A percentile compares a stretch with the other conserved stretches of the same genome.
Conservation (phyloP, 805 yeast genomes). For the Yarrowia hollandica region DNA sequence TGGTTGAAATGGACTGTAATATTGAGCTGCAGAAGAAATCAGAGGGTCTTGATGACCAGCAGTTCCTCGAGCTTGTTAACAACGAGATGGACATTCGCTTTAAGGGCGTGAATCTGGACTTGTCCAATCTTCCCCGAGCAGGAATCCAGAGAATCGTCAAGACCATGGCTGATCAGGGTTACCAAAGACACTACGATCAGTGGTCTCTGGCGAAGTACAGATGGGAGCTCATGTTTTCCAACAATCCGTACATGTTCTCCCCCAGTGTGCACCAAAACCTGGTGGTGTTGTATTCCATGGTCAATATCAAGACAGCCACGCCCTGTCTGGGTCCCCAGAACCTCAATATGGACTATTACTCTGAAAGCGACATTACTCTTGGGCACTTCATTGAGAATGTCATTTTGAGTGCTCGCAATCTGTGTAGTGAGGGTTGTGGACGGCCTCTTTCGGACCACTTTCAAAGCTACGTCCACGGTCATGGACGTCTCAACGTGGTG, state of each 20-base stretch:
- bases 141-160: slow-evolving; percentile 46
- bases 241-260: slow-evolving; percentile 59
- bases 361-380: slow-evolving; percentile 85
- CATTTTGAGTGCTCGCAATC: slow-evolving; percentile 61
- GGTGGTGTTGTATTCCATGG: slow-evolving; percentile 75
- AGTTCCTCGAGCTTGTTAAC: slow-evolving; percentile 27
- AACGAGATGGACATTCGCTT: slow-evolving; percentile 17
- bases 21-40: slow-evolving; percentile 29
- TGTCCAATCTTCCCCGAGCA: slow-evolving; percentile 44
- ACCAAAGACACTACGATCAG: slow-evolving; percentile 40
- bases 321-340: slow-evolving; percentile 91
- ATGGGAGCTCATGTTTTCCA: slow-evolving; percentile 64
- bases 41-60: slow-evolving; percentile 14
- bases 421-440: slow-evolving; percentile 79
- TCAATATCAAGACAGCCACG: slow-evolving; percentile 77
- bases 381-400: slow-evolving; percentile 86
- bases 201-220: slow-evolving; percentile 51
- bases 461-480: slow-evolving; percentile 84
- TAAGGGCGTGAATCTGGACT: not conserved
- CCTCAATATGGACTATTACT: slow-evolving; percentile 81
- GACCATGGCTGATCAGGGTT: slow-evolving; percentile 39
- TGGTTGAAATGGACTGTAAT: slow-evolving; percentile 35
- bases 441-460: slow-evolving; percentile 69
- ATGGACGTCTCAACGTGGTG: slow-evolving; percentile 74
- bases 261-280: slow-evolving; percentile 78